Conservation (phyloP, 192 early-diverging fungal genomes). For the Podila epicladia region DNA sequence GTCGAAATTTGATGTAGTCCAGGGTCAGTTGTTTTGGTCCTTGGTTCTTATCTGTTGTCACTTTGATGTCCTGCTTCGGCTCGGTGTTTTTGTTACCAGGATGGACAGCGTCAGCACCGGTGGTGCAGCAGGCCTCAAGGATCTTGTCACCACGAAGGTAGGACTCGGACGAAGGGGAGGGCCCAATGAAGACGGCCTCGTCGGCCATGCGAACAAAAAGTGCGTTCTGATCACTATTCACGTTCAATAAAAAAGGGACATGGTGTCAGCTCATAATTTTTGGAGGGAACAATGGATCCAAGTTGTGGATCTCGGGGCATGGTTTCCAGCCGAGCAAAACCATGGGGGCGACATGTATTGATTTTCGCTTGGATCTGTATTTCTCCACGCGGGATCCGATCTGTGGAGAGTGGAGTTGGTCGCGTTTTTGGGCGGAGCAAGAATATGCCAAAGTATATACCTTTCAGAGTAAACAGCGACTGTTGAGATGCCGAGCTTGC, state of each 20-base stretch:
- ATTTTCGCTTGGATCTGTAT: neutral
- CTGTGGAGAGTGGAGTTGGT: neutral
- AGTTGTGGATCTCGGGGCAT: neutral
- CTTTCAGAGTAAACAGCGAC: conserved; percentile 74
- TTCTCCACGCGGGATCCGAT: too few species aligned
- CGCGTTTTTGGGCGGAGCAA: neutral
- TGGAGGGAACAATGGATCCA: neutral
- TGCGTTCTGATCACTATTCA: conserved; percentile 57
- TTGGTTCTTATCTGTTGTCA: neutral
- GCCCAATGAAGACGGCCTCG: conserved; percentile 65
- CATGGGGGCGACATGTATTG: neutral
- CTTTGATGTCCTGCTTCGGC: neutral
- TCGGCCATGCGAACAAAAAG: conserved; percentile 64
- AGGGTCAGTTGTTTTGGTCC: neutral
- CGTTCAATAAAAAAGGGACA: neutral
- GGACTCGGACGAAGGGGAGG: conserved; percentile 61
- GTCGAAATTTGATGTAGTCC: conserved; percentile 9
- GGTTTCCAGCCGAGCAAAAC: neutral
- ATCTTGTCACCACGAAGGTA: conserved; percentile 65
- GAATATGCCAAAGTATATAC: conserved; percentile 15
- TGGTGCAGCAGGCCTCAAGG: conserved; percentile 54
- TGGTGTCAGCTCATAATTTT: neutral
- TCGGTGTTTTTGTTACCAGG: conserved; percentile 39
- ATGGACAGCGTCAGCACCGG: conserved; percentile 67
- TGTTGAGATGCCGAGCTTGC: conserved; percentile 69